Evolutionary conservation across 148 eudicot species (phyloP).

Genomic region (Rhododendron williamsianum): DNA sequence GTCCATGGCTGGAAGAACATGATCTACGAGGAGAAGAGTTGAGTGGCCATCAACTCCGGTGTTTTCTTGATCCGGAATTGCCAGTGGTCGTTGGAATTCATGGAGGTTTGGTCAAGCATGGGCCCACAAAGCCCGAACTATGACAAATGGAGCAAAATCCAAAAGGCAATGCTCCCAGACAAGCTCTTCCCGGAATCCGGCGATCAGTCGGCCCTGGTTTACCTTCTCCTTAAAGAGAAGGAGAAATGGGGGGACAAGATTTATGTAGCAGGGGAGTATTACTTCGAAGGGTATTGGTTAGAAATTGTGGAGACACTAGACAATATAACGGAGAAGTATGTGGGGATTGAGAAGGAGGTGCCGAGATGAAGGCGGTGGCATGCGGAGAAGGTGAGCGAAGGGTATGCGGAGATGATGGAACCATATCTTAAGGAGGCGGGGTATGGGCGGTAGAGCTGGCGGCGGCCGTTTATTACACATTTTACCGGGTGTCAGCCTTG

Average conservation of each 20-base stretch:
- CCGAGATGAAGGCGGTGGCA: slow-evolving; percentile 37
- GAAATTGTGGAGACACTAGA: slow-evolving; percentile 54
- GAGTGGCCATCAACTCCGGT: slow-evolving; percentile 82
- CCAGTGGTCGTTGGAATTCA: slow-evolving; percentile 75
- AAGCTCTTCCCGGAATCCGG: slow-evolving; percentile 69
- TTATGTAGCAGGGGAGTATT: slow-evolving; percentile 55
- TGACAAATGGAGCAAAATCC: slow-evolving; percentile 58
- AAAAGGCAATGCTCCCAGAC: slow-evolving; percentile 39
- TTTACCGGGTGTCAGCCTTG: slow-evolving; percentile 94
- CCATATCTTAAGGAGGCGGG: slow-evolving; percentile 35
- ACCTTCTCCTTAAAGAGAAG: slow-evolving; percentile 50
- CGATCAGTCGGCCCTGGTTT: slow-evolving; percentile 72
- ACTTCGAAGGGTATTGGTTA: slow-evolving; percentile 81
- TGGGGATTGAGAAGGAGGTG: slow-evolving; percentile 31
- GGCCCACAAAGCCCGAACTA: slow-evolving; percentile 67
- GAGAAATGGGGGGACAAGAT: slow-evolving; percentile 64
- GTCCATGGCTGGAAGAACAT: slow-evolving; percentile 60
- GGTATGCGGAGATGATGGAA: slow-evolving; percentile 31
- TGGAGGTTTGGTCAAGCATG: slow-evolving; percentile 67
- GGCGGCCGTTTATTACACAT: slow-evolving; percentile 82
- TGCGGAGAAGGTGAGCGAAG: slow-evolving; percentile 63
- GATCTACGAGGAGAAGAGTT: slow-evolving; percentile 54
- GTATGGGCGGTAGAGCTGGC: slow-evolving; percentile 31
- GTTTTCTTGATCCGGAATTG: slow-evolving; percentile 79
- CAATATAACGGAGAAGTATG: slow-evolving; percentile 26